Evolutionary conservation across 495 filamentous ascomycete genomes (phyloP).

Genomic region (Podospora didyma): DNA sequence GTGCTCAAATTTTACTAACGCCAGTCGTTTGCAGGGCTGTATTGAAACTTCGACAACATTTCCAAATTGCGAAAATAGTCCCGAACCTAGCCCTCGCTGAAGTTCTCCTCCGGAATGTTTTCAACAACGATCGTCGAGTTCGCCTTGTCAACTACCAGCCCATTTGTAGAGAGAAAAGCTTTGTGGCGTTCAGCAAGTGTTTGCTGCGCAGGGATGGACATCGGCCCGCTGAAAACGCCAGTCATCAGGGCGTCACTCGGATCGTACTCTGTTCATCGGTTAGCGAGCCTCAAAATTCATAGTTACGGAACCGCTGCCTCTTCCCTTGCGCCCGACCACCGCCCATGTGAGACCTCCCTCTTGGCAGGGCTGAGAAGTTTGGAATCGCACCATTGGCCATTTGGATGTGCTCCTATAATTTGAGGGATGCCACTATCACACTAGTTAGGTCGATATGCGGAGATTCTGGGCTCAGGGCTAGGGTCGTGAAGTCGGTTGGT

Average conservation of each 20-base stretch:
- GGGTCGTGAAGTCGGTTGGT: slow-evolving; percentile 1
- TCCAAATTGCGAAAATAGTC: slow-evolving; percentile 86
- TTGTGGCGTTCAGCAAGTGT: slow-evolving; percentile 30
- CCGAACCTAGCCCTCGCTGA: slow-evolving; percentile 67
- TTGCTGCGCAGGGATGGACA: slow-evolving; percentile 3
- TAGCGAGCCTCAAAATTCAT: slow-evolving; percentile 68
- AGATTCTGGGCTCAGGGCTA: slow-evolving; percentile 35
- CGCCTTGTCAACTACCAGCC: slow-evolving; percentile 68
- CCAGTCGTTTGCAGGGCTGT: slow-evolving; percentile 72
- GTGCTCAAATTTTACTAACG: slow-evolving; percentile 73
- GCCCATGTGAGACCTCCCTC: not conserved
- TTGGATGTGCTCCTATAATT: slow-evolving; percentile 3
- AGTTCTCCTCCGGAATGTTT: slow-evolving; percentile 85
- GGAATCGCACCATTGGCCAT: slow-evolving; percentile 51
- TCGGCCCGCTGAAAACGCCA: slow-evolving; percentile 2
- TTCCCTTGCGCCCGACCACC: slow-evolving; percentile 9
- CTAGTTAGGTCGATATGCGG: slow-evolving; percentile 40
- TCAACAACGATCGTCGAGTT: slow-evolving; percentile 86
- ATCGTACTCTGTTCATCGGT: slow-evolving; percentile 67
- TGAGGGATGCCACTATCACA: slow-evolving; percentile 61
- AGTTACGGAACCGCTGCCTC: slow-evolving; percentile 72
- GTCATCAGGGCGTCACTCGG: slow-evolving; percentile 56
- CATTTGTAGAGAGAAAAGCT: slow-evolving; percentile 66
- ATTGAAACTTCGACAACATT: slow-evolving; percentile 68
- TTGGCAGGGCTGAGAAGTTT: slow-evolving; percentile 44